Base-by-base conservation (phyloP, 257 asterid genomes). In the Capsicum pubescens region DNA sequence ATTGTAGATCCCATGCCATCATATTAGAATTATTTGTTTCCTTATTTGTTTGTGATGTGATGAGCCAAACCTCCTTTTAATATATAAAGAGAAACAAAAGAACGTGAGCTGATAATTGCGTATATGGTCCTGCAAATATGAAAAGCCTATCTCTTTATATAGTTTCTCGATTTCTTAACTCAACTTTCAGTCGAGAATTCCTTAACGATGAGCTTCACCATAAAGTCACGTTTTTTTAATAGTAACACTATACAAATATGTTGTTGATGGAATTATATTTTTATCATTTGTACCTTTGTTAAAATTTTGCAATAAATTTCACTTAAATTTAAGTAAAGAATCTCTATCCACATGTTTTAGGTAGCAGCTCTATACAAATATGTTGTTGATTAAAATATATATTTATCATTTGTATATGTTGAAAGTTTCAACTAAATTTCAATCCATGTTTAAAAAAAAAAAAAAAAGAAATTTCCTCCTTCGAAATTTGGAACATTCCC, bases 61-160 rank as follows among this genome's bases (percentile, higher is more conserved):
- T n/a, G 81, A 76, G 48, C 54, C 17, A 74, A 39, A 21, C 26
- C 14, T 3, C 63, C 19, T 26, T 64, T 72, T 76, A 13, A 26
- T 12, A 3, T 11, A 13, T 13, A 52, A 26, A 13, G 26, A 50
- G 6, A 76, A 50, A 76, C 61, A 76, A 26, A 39, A 76, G 63
- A 26, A 76, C 46, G 63, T 76, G 81, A 52, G 14, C 81, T 50
- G 6, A 76, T 72, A 48, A 72, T 76, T 52, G 63, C 81, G 21
- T 76, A 76, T 61, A 13, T 52, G 81, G 81, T 52, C 3, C 46
- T 8, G 61, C 61, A 0, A 52, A 12, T 74, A 74, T 50, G 12
- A 74, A 74, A 74, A 21, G 13, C 61, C 13, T 7, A 21, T 52
- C 13, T 74, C 46, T 21, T 74, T 74, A 13, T 21, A 48, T 46